Evolutionary conservation across 2,329 filamentous ascomycete genomes (phyloP), one percentile per base, ranked within the genome.

Genomic region (Beauveria caledonica): DNA sequence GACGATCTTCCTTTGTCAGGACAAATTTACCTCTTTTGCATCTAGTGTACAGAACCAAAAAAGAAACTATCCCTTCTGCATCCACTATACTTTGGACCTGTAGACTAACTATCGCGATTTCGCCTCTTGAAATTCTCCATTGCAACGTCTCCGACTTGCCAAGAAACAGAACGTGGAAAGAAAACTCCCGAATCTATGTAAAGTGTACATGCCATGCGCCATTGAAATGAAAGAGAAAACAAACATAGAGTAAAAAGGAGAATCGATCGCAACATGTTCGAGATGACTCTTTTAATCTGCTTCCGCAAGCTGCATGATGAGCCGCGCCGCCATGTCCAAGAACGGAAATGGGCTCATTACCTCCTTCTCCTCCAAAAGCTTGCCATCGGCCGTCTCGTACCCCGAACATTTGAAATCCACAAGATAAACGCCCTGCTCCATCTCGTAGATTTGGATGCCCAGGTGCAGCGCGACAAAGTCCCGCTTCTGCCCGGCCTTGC

Each of bases 361-460:
- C 69, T 96, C 89, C 81, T 97, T 97, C 76, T 97, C 92, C 68
- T 94, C 91, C 55, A 92, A 77, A 55, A 88, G 77, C 65, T 87
- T 85, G 53, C 93, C 87, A 60, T 94, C 80, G 13, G 78, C 70
- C 51, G 82, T 90, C 76, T 99, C 94, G 75, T 99, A 99, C 21
- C 94, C 94, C 15, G 94, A 92, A 72, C 93, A 97, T 72, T 97
- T 97, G 80, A 99, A 99, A 73, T 99, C 94, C 53, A 99, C 94
- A 64, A 99, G 87, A 73, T 93, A 97, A 65, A 94, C 93, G 60
- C 90, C 88, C 61, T 86, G 86, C 72, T 97, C 93, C 78, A 97
- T 92, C 70, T 92, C 88, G 74, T 97, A 97, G 56, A 97, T 87
- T 72, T 97, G 94, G 64, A 99, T 97, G 65, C 96, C 92, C 71